These are phyloP conservation scores for Sporisorium exsertum DNA, from an alignment of 1,284 basidiomycete genomes.

Conservation along the genomic window DNA sequence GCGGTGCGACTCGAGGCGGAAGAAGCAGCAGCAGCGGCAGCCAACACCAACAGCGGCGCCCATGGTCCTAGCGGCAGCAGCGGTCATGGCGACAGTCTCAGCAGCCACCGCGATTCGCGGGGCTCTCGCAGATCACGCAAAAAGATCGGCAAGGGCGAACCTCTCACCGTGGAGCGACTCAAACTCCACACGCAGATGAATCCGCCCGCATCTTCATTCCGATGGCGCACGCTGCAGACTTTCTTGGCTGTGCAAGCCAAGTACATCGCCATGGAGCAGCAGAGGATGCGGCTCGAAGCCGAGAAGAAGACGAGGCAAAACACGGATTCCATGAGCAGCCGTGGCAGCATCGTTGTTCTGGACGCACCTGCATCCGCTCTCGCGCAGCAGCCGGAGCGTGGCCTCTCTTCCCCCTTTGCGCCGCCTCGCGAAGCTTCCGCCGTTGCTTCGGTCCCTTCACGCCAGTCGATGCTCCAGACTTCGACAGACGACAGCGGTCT, in stretches of 20 bases:
- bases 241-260: slow-evolving; percentile 73
- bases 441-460: slow-evolving; percentile 11
- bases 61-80: slow-evolving; percentile 14
- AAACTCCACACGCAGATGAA: slow-evolving; percentile 85
- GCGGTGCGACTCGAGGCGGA: slow-evolving; percentile 77
- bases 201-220: slow-evolving; percentile 72
- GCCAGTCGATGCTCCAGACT: slow-evolving; percentile 25
- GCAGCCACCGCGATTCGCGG: slow-evolving; percentile 40
- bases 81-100: slow-evolving; percentile 32
- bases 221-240: slow-evolving; percentile 72
- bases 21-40: slow-evolving; percentile 32
- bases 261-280: slow-evolving; percentile 70
- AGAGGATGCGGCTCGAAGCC: slow-evolving; percentile 45
- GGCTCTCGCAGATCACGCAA: slow-evolving; percentile 73
- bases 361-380: slow-evolving; percentile 16
- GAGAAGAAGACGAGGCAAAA: slow-evolving; percentile 28
- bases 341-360: slow-evolving; percentile 21
- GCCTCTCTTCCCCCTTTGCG: slow-evolving; percentile 34
- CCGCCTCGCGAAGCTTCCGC: slow-evolving; percentile 40
- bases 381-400: slow-evolving; percentile 17
- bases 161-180: slow-evolving; percentile 72
- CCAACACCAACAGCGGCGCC: slow-evolving; percentile 4
- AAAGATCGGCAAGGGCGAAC: slow-evolving; percentile 68
- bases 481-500: slow-evolving; percentile 37
- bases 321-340: slow-evolving; percentile 32